phyloP scores from a whole-genome alignment of 495 filamentous ascomycete genomes.

The Pyrenula aspistea region DNA sequence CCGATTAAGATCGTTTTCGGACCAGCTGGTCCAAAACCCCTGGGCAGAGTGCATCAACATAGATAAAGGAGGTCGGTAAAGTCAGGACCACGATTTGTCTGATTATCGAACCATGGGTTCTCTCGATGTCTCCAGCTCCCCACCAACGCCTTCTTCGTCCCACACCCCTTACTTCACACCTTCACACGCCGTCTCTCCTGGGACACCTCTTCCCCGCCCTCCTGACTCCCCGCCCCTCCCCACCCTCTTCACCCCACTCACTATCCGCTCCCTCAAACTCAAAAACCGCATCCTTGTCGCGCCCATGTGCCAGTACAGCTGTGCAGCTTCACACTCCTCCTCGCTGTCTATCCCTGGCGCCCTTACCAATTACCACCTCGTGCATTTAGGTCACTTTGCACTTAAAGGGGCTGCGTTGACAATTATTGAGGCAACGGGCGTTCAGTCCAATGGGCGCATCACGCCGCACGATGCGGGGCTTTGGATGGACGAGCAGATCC shows the following conservation, averaged over 20 bases:
- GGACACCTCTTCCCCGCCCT: conserved; percentile 28
- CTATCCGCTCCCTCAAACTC: conserved; percentile 52
- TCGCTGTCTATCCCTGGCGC: conserved; percentile 39
- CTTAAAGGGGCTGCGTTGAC: conserved; percentile 52
- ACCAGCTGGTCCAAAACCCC: too few species aligned
- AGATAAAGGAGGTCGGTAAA: too few species aligned
- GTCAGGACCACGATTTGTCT: too few species aligned
- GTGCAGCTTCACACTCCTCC: conserved; percentile 26
- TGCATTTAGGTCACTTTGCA: conserved; percentile 49
- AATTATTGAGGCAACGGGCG: conserved; percentile 58
- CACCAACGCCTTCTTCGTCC: background rate
- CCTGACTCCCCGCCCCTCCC: conserved; percentile 32
- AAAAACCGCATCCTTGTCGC: conserved; percentile 58
- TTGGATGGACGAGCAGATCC: conserved; percentile 60
- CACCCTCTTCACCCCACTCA: conserved; percentile 53
- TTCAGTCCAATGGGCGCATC: conserved; percentile 58
- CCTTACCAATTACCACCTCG: conserved; percentile 58
- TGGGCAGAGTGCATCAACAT: too few species aligned
- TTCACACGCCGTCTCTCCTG: conserved; percentile 30
- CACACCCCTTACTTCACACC: conserved; percentile 45
- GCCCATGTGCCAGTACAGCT: conserved; percentile 53
- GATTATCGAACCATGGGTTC: too few species aligned
- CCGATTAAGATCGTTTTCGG: too few species aligned
- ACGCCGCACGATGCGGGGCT: conserved; percentile 56
- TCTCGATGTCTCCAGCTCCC: background rate